These are phyloP conservation scores for Calvatia gigantea DNA, from an alignment of 768 basidiomycete species.

Conservation along the genomic window DNA sequence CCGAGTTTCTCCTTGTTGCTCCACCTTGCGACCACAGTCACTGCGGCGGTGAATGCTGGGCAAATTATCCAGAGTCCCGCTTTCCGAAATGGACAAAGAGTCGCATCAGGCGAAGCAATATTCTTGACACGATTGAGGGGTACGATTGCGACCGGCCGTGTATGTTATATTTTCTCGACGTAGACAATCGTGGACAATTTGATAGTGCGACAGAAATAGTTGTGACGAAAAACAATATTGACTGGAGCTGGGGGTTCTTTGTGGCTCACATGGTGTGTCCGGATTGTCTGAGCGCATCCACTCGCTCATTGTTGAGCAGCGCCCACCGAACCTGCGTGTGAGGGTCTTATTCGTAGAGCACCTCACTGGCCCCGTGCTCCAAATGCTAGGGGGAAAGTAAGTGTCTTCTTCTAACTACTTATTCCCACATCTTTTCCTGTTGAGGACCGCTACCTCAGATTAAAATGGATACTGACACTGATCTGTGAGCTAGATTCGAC, in stretches of 20 bases:
- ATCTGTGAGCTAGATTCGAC: constrained; percentile 44
- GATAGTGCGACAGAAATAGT: constrained; percentile 29
- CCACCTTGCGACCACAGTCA: constrained; percentile 24
- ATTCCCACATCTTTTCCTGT: not conserved
- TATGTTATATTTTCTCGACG: constrained; percentile 28
- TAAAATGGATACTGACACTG: too few species aligned
- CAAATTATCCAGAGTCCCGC: constrained; percentile 31
- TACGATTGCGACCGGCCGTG: constrained; percentile 15
- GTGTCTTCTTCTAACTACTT: not conserved
- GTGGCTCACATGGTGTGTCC: too few species aligned
- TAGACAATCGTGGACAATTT: constrained; percentile 29
- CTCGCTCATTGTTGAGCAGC: constrained; percentile 6
- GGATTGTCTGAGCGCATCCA: not conserved
- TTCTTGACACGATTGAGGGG: constrained; percentile 18
- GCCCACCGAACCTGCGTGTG: constrained; percentile 25
- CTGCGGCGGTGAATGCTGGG: constrained; percentile 28
- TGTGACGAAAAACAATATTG: constrained; percentile 26
- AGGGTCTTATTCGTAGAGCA: constrained; percentile 51
- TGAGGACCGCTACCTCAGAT: too few species aligned
- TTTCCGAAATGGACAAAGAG: constrained; percentile 52
- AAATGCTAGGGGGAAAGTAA: constrained; percentile 58
- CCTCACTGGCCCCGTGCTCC: constrained; percentile 44
- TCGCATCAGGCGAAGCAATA: constrained; percentile 35
- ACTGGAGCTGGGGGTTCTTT: constrained; percentile 23
- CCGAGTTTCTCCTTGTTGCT: constrained; percentile 23